Evolutionary conservation across 177 flowering plant species (phyloP).

Genomic region (Vitis hybrid): DNA sequence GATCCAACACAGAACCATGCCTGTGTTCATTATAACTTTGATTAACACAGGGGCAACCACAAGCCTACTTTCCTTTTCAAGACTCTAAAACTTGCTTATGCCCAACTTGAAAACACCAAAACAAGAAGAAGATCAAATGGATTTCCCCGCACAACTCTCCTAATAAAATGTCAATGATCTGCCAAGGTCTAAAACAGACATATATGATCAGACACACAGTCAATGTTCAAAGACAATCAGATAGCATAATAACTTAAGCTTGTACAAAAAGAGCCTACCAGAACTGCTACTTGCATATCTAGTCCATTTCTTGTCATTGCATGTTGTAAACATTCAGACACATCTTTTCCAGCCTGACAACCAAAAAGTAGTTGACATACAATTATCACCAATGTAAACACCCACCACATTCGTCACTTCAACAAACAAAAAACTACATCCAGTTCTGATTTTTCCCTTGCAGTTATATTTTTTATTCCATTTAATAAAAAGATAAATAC

Average conservation of each 20-base stretch:
- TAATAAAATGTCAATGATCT: too few species aligned
- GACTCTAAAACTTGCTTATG: too few species aligned
- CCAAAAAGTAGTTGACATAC: background rate
- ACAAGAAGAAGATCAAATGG: too few species aligned
- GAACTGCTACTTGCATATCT: conserved; percentile 64
- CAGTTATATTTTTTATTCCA: background rate
- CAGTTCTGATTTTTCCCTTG: background rate
- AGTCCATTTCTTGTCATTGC: conserved; percentile 61
- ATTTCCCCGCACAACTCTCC: too few species aligned
- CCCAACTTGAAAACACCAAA: too few species aligned
- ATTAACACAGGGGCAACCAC: too few species aligned
- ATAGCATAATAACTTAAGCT: background rate
- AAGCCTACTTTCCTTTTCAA: too few species aligned
- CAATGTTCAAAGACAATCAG: background rate
- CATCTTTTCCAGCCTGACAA: conserved; percentile 68
- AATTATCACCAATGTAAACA: background rate
- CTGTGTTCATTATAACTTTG: too few species aligned
- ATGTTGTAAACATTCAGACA: conserved; percentile 56
- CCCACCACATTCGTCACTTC: background rate
- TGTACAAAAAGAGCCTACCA: conserved; percentile 45
- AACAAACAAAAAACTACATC: background rate
- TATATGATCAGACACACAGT: background rate
- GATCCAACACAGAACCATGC: too few species aligned
- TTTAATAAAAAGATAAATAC: background rate
- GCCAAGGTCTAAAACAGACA: background rate